phyloP scores from a whole-genome alignment of 2,329 filamentous ascomycete genomes.

The Penicillium brasilianum region DNA sequence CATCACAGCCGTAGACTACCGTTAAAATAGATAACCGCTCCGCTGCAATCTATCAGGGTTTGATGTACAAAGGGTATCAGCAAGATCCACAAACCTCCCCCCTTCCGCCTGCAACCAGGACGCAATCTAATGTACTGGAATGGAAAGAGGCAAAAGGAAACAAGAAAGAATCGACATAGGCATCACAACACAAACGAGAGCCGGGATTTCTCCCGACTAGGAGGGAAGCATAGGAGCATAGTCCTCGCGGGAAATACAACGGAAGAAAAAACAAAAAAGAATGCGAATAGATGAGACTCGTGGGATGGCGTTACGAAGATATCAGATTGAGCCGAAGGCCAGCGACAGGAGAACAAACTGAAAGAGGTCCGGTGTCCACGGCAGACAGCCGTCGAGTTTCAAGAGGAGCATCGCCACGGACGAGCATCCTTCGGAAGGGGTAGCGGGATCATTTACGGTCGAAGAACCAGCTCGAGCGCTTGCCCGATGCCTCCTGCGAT shows the following conservation, averaged over 20 bases:
- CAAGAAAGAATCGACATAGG: constrained; percentile 11
- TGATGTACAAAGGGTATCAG: constrained; percentile 36
- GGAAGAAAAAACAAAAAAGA: constrained; percentile 9
- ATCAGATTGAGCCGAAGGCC: constrained; percentile 26
- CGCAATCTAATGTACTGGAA: constrained; percentile 33
- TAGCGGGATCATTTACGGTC: constrained; percentile 46
- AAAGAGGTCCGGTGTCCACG: constrained; percentile 24
- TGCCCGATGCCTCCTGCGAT: constrained; percentile 70
- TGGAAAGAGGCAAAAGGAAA: constrained; percentile 7
- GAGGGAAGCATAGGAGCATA: not conserved
- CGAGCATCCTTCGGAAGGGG: constrained; percentile 20
- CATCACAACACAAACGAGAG: not conserved
- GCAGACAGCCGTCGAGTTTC: constrained; percentile 23
- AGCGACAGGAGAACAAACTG: constrained; percentile 29
- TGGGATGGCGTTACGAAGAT: constrained; percentile 28
- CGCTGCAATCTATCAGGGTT: constrained; percentile 33
- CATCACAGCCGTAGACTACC: constrained; percentile 16
- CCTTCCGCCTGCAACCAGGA: constrained; percentile 25
- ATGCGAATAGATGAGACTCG: constrained; percentile 23
- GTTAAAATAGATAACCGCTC: constrained; percentile 16
- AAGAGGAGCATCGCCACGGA: constrained; percentile 23
- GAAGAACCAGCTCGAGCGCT: constrained; percentile 64
- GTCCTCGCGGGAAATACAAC: not conserved
- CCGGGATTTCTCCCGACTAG: not conserved
- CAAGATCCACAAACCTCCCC: constrained; percentile 28